Conservation (phyloP, 1,284 basidiomycete species). For the Cryptococcus neoformans region DNA sequence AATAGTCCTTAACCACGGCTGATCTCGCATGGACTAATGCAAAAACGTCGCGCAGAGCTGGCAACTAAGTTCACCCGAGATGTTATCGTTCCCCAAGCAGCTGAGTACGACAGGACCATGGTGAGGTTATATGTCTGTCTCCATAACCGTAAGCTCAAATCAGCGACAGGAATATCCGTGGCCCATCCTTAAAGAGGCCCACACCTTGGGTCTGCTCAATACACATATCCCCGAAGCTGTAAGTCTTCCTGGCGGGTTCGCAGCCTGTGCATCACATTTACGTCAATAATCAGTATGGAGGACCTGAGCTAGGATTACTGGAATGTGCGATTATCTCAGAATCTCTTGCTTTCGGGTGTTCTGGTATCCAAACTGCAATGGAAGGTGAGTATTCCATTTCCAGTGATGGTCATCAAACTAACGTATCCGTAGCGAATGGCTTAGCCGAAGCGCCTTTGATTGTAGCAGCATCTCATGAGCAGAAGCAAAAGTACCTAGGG, state of each 20-base stretch:
- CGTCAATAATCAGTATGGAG: conserved; percentile 50
- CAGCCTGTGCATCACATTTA: not conserved
- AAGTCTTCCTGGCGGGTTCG: conserved; percentile 9
- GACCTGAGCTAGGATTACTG: conserved; percentile 53
- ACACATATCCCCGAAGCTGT: conserved; percentile 52
- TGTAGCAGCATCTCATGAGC: conserved; percentile 53
- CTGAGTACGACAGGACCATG: conserved; percentile 52
- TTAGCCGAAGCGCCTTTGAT: conserved; percentile 56
- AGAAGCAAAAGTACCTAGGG: conserved; percentile 56
- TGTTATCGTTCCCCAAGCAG: conserved; percentile 54
- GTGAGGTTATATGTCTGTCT: conserved; percentile 17
- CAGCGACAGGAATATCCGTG: conserved; percentile 52
- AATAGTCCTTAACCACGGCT: too few relatives aligned
- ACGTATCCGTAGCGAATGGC: conserved; percentile 46
- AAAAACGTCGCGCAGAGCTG: conserved; percentile 44
- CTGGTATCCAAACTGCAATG: conserved; percentile 55
- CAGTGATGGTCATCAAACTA: not conserved
- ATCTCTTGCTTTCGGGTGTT: conserved; percentile 55
- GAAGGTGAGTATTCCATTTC: conserved; percentile 30
- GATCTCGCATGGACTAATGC: too few relatives aligned
- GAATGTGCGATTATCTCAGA: conserved; percentile 54
- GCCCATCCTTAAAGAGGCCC: conserved; percentile 56
- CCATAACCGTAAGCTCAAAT: not conserved
- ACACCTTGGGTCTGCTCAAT: conserved; percentile 52
- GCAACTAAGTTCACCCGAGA: conserved; percentile 53